Evolutionary conservation across 495 filamentous ascomycete genomes (phyloP), one percentile per base, ranked within the genome.

Genomic region (Clavariopsis aquatica): DNA sequence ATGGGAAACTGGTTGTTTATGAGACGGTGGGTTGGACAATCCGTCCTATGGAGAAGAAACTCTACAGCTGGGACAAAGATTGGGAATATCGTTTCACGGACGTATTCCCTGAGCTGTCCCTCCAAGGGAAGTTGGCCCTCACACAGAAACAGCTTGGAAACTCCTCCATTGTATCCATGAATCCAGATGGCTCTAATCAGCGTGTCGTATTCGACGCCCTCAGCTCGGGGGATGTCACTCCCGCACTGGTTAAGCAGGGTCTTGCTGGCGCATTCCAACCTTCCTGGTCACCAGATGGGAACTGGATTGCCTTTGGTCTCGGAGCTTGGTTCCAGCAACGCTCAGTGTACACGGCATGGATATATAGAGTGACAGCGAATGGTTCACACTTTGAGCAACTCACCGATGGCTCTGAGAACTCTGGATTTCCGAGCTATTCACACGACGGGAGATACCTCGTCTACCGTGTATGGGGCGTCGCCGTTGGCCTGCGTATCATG

Each of bases 41-140:
- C 19, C 47, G 47, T 2, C 47, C 47, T 22, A 51, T 51, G 47
- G 47, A 28, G 20, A 51, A 51, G 47, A 51, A 51, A 22, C 47
- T 51, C 10, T 51, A 51, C 19, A 51, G 47, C 26, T 51, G 47
- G 47, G 22, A 51, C 9, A n/a, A 51, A 5, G 47, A 51, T 22
- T 51, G 47, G 47, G 47, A 51, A 51, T 51, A 51, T n/a, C 20
- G 47, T 9, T 51, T 51, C 47, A 51, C 47, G 1, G 47, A 51
- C 47, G 47, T 51, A 24, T 51, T 51, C 47, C 47, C 47, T 3
- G 22, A 51, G 19, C 47, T 51, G 19, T 51, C 47, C 1, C 9
- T 51, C 4, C 47, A 51, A 23, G 47, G 47, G 1, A 28, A 23
- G 15, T 22, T 51, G 12, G 47, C 26, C 19, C 20, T 51, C 19